phyloP scores from a whole-genome alignment of 2,329 filamentous ascomycete species.

The Aspergillus fischeri region DNA sequence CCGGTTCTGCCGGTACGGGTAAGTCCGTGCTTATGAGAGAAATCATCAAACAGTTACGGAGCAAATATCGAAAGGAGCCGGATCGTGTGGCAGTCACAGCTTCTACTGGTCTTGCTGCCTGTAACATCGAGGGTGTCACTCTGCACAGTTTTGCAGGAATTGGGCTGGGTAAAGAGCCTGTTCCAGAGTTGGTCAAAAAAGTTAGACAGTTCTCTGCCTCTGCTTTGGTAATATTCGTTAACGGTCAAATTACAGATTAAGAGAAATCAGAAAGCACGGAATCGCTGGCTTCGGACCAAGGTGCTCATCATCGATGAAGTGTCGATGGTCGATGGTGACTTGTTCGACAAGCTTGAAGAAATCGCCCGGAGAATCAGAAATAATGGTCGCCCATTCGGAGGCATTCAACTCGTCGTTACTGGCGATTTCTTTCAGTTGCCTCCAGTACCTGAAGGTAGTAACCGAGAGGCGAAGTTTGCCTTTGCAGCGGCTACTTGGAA shows the following conservation, averaged over 20 bases:
- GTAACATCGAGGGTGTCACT: slow-evolving; percentile 93
- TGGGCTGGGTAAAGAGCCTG: slow-evolving; percentile 86
- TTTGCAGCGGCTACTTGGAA: slow-evolving; percentile 92
- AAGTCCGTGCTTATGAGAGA: slow-evolving; percentile 94
- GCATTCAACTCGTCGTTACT: slow-evolving; percentile 91
- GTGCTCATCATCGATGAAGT: slow-evolving; percentile 90
- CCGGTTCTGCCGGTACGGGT: slow-evolving; percentile 89
- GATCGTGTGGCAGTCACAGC: slow-evolving; percentile 90
- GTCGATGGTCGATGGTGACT: slow-evolving; percentile 95
- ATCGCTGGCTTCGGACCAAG: slow-evolving; percentile 83
- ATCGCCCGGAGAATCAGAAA: slow-evolving; percentile 83
- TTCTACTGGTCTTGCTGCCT: slow-evolving; percentile 91
- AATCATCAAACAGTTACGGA: slow-evolving; percentile 76
- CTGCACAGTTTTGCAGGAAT: slow-evolving; percentile 95
- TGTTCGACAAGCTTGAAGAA: slow-evolving; percentile 92
- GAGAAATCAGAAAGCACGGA: slow-evolving; percentile 80
- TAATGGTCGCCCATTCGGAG: slow-evolving; percentile 88
- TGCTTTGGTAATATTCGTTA: slow-evolving; percentile 5
- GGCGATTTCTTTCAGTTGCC: slow-evolving; percentile 98
- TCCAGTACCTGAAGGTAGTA: slow-evolving; percentile 73
- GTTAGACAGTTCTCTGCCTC: slow-evolving; percentile 13
- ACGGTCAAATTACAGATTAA: slow-evolving; percentile 54
- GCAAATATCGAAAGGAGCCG: slow-evolving; percentile 70
- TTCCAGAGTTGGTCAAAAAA: slow-evolving; percentile 77
- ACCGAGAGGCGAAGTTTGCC: slow-evolving; percentile 75